phyloP scores from a whole-genome alignment of 805 yeast genomes.

The Myxozyma sirexii region DNA sequence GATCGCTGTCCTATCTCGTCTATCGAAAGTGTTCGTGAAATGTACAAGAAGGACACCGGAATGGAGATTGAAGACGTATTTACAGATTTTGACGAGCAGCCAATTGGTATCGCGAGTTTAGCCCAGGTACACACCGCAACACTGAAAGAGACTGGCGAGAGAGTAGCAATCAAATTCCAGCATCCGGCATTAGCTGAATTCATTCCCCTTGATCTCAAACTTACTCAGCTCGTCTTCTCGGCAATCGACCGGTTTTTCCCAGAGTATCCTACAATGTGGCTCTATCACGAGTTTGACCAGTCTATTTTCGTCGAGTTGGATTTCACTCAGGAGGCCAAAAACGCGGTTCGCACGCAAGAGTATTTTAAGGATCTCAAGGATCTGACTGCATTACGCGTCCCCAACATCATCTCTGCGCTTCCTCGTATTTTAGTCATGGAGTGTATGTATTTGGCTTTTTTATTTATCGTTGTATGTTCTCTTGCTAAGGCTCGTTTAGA shows the following conservation, averaged over 20 bases:
- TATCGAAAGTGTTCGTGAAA: conserved; percentile 62
- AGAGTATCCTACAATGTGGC: conserved; percentile 90
- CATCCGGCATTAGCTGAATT: conserved; percentile 84
- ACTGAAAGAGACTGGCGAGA: conserved; percentile 58
- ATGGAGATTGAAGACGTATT: conserved; percentile 62
- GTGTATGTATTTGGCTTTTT: conserved; percentile 2
- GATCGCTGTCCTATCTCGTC: conserved; percentile 86
- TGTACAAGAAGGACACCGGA: conserved; percentile 74
- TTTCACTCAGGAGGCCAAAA: conserved; percentile 81
- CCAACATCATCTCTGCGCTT: conserved; percentile 66
- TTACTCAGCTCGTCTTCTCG: conserved; percentile 75
- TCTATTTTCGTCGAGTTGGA: conserved; percentile 91
- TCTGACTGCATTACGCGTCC: conserved; percentile 78
- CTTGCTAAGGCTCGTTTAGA: conserved; percentile 53
- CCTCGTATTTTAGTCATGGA: conserved; percentile 76
- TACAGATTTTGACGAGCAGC: conserved; percentile 63
- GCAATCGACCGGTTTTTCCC: conserved; percentile 82
- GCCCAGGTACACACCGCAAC: conserved; percentile 92
- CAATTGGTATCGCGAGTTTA: conserved; percentile 93
- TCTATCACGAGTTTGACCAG: conserved; percentile 87
- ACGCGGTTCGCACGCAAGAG: conserved; percentile 69
- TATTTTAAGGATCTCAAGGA: conserved; percentile 60
- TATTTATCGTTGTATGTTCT: no score
- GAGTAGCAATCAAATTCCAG: conserved; percentile 92
- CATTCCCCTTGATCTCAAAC: conserved; percentile 83